Percentiles rank a stretch among this genome's conserved stretches.
Evolutionary conservation across 2,329 filamentous ascomycete species (phyloP).

Genomic region (Exutisphaerella laricina): DNA sequence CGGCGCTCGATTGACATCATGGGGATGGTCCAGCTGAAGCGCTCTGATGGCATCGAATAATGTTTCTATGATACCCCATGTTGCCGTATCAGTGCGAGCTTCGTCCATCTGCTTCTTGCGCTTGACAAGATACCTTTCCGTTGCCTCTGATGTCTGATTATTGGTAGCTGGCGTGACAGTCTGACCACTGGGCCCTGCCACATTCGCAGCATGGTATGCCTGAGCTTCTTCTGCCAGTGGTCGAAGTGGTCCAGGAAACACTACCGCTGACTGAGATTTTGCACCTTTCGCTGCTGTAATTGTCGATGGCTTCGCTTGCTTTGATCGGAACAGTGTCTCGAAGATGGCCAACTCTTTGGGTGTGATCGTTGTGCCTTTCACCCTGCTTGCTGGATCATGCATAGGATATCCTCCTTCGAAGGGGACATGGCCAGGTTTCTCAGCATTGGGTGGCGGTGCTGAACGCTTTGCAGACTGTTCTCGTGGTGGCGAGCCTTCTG

Average conservation of each 20-base stretch:
- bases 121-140: conserved; percentile 33
- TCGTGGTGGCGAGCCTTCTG: too few relatives aligned
- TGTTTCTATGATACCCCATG: conserved; percentile 62
- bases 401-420: conserved; percentile 13
- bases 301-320: background rate
- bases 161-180: background rate
- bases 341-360: conserved; percentile 19
- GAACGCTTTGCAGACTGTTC: too few relatives aligned
- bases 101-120: conserved; percentile 51
- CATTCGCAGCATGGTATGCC: conserved; percentile 7
- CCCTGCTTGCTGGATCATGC: conserved; percentile 3
- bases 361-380: conserved; percentile 20
- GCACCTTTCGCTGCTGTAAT: background rate
- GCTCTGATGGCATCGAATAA: conserved; percentile 48
- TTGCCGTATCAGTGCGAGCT: conserved; percentile 55
- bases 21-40: conserved; percentile 11
- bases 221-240: conserved; percentile 21
- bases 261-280: background rate
- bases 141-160: background rate
- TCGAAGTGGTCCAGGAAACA: conserved; percentile 19
- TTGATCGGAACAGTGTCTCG: conserved; percentile 13
- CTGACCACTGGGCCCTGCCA: background rate
- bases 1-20: background rate
- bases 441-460: too few relatives aligned
- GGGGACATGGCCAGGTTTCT: conserved; percentile 9